Conservation (phyloP, 2,329 filamentous ascomycete species). For the Metarhizium guizhouense region DNA sequence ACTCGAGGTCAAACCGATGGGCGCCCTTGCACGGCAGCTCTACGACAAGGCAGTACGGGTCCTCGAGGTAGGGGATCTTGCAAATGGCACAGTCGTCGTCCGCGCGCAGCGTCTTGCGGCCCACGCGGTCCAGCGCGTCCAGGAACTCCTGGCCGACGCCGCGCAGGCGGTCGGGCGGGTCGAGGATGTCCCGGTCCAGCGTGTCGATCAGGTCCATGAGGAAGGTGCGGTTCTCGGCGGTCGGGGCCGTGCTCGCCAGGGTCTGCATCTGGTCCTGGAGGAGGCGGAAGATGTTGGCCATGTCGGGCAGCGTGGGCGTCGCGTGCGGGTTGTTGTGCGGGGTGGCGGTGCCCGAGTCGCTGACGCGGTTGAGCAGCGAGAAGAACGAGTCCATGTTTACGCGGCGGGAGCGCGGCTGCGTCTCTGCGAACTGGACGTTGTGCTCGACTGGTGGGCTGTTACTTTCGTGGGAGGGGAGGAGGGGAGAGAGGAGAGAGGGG, state of each 20-base stretch:
- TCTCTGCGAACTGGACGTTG: constrained; percentile 41
- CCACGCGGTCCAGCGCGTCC: constrained; percentile 50
- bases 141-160: constrained; percentile 53
- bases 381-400: constrained; percentile 57
- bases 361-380: constrained; percentile 46
- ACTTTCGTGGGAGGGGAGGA: neutral
- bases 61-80: constrained; percentile 51
- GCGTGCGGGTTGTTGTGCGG: constrained; percentile 46
- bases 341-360: constrained; percentile 23
- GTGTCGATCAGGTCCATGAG: constrained; percentile 38
- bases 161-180: constrained; percentile 40
- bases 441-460: constrained; percentile 45
- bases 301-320: constrained; percentile 51
- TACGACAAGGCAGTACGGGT: constrained; percentile 53
- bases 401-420: constrained; percentile 35
- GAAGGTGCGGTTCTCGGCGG: constrained; percentile 37
- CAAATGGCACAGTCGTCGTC: constrained; percentile 55
- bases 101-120: constrained; percentile 35
- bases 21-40: constrained; percentile 51
- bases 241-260: constrained; percentile 40
- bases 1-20: constrained; percentile 59
- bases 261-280: constrained; percentile 50
- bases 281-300: constrained; percentile 47
- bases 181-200: constrained; percentile 41
- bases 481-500: constrained; percentile 2